Percentiles rank a stretch among this genome's conserved stretches.
Evolutionary conservation across 116 monocot genomes (phyloP).

Genomic region (Thalassia testudinum): DNA sequence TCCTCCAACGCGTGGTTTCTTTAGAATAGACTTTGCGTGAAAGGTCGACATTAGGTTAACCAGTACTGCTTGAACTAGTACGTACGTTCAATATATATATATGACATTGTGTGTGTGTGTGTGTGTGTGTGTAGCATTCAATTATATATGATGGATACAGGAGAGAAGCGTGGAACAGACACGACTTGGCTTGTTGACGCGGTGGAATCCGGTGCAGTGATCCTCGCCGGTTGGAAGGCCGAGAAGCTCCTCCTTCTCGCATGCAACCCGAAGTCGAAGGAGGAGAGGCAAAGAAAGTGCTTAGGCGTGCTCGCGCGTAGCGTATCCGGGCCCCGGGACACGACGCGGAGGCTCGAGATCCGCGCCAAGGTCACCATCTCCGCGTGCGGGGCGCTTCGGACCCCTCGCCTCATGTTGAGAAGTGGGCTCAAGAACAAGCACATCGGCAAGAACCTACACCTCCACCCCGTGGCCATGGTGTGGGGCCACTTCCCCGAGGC

Average conservation of each 20-base stretch:
- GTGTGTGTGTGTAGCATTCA: too few species aligned
- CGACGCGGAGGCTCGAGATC: conserved; percentile 1
- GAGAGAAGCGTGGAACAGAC: conserved; percentile 33
- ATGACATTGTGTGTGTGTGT: too few species aligned
- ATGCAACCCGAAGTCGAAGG: background rate
- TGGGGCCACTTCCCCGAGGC: conserved; percentile 48
- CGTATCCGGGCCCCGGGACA: conserved; percentile 2
- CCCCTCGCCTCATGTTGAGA: conserved; percentile 19
- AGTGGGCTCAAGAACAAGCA: conserved; percentile 37
- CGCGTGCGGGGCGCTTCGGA: conserved; percentile 34
- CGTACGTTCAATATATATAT: too few species aligned
- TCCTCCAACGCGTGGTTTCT: too few species aligned
- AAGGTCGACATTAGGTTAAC: too few species aligned
- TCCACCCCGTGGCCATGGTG: conserved; percentile 35
- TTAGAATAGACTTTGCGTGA: too few species aligned
- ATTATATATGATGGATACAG: too few species aligned
- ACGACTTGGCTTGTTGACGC: conserved; percentile 54
- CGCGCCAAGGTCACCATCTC: conserved; percentile 12
- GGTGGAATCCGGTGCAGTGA: conserved; percentile 24
- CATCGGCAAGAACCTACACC: conserved; percentile 41
- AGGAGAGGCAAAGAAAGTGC: too few species aligned
- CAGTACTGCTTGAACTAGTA: too few species aligned
- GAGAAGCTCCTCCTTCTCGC: conserved; percentile 6
- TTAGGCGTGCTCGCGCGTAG: conserved; percentile 29
- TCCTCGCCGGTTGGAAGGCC: conserved; percentile 40